Evolutionary conservation across 495 filamentous ascomycete species (phyloP).

Genomic region (Trypethelium eluteriae): DNA sequence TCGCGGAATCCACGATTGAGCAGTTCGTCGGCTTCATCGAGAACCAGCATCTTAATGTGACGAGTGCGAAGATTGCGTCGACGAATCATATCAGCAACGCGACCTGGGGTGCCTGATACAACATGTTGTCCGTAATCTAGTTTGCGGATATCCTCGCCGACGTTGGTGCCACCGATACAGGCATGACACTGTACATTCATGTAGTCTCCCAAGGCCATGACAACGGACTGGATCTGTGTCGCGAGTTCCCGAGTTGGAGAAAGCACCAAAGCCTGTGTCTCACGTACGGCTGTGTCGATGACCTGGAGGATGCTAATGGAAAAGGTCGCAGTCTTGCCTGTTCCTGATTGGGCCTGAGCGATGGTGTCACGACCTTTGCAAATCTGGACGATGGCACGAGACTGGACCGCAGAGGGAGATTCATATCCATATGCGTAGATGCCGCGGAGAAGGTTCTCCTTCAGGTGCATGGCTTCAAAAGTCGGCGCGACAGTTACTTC

Average conservation of each 20-base stretch:
- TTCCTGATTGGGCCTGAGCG: constrained; percentile 98
- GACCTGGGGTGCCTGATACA: constrained; percentile 89
- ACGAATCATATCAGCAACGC: constrained; percentile 98
- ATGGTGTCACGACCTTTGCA: constrained; percentile 98
- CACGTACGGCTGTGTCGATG: constrained; percentile 54
- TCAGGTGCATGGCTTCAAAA: constrained; percentile 73
- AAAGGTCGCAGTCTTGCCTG: constrained; percentile 98
- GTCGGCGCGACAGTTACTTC: constrained; percentile 86
- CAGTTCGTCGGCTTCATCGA: constrained; percentile 94
- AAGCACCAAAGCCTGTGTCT: constrained; percentile 93
- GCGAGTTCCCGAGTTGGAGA: constrained; percentile 96
- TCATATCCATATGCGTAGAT: constrained; percentile 99
- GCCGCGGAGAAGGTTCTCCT: constrained; percentile 91
- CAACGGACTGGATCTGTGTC: constrained; percentile 94
- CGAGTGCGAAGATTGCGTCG: constrained; percentile 88
- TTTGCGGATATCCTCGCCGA: constrained; percentile 94
- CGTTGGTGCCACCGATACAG: constrained; percentile 96
- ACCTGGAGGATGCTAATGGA: constrained; percentile 95
- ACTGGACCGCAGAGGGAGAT: constrained; percentile 93
- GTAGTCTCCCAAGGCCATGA: constrained; percentile 96
- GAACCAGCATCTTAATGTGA: constrained; percentile 97
- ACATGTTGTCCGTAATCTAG: constrained; percentile 96
- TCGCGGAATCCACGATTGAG: constrained; percentile 90
- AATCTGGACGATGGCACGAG: constrained; percentile 94
- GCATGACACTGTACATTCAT: constrained; percentile 99